These are phyloP conservation scores for Epichloe sylvatica DNA, from an alignment of 2,329 filamentous ascomycete genomes.

Conservation along the genomic window DNA sequence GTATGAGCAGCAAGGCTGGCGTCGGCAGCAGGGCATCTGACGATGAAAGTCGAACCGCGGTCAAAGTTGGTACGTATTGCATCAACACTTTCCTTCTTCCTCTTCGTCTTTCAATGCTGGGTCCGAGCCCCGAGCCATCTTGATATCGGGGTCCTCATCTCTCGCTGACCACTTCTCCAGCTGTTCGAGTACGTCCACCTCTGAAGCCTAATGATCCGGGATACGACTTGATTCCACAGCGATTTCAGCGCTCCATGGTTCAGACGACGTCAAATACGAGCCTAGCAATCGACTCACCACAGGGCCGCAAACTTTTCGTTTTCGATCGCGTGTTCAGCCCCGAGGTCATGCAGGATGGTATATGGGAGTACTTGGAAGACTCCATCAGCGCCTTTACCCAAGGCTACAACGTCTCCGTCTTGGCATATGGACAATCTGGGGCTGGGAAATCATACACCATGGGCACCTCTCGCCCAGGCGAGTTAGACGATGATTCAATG, in stretches of 20 bases:
- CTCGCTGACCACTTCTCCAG: constrained; percentile 30
- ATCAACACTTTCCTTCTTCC: neutral
- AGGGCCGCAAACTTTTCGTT: constrained; percentile 87
- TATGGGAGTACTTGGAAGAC: constrained; percentile 90
- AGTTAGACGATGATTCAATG: constrained; percentile 53
- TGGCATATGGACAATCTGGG: constrained; percentile 95
- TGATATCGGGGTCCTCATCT: neutral
- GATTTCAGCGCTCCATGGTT: constrained; percentile 86
- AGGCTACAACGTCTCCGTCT: constrained; percentile 94
- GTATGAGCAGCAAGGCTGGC: constrained; percentile 64
- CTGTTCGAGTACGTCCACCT: constrained; percentile 82
- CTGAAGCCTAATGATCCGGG: constrained; percentile 74
- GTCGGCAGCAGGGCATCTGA: constrained; percentile 73
- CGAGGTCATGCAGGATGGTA: constrained; percentile 68
- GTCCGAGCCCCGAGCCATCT: neutral
- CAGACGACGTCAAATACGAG: constrained; percentile 78
- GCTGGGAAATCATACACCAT: constrained; percentile 98
- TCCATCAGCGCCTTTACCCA: constrained; percentile 82
- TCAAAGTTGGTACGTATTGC: constrained; percentile 72
- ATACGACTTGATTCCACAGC: constrained; percentile 86
- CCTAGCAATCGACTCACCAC: constrained; percentile 76
- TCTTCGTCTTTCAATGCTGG: neutral
- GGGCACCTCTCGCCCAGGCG: constrained; percentile 78
- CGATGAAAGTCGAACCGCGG: constrained; percentile 78
- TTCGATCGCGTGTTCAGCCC: constrained; percentile 91